Conservation (phyloP, 192 early-diverging fungal species). For the Pilobolus umbonatus region DNA sequence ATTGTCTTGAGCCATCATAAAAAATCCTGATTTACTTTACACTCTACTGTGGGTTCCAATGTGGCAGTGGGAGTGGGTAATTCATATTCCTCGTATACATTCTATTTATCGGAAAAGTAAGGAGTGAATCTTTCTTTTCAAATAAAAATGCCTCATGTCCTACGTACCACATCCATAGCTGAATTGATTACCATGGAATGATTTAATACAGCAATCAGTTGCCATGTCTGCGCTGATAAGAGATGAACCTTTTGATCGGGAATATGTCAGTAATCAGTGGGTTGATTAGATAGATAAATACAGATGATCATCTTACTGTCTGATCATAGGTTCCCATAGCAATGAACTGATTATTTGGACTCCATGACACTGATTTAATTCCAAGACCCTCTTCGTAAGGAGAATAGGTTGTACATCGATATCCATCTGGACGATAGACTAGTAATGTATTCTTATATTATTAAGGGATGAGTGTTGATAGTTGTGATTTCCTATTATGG, state of each 20-base stretch:
- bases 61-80: not conserved
- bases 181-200: slow-evolving; percentile 46
- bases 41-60: not conserved
- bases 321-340: slow-evolving; percentile 86
- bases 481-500: not conserved
- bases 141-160: not conserved
- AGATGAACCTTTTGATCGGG: slow-evolving; percentile 45
- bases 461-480: not conserved
- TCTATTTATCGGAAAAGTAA: slow-evolving; percentile 5
- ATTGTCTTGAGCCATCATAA: not conserved
- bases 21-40: not conserved
- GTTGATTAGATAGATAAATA: not conserved
- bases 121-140: too few species aligned
- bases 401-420: slow-evolving; percentile 37
- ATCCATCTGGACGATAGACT: slow-evolving; percentile 68
- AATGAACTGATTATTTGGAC: slow-evolving; percentile 67
- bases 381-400: slow-evolving; percentile 66
- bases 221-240: slow-evolving; percentile 69
- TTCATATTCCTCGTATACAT: slow-evolving; percentile 15
- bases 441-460: slow-evolving; percentile 57
- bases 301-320: slow-evolving; percentile 46
- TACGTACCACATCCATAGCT: slow-evolving; percentile 12
- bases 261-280: not conserved
- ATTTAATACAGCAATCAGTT: slow-evolving; percentile 54
- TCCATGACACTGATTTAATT: slow-evolving; percentile 72